Evolutionary conservation across 192 early-diverging fungal species (phyloP), one percentile per base, ranked within the genome.

Genomic region (Globomyces pollinis-pini): DNA sequence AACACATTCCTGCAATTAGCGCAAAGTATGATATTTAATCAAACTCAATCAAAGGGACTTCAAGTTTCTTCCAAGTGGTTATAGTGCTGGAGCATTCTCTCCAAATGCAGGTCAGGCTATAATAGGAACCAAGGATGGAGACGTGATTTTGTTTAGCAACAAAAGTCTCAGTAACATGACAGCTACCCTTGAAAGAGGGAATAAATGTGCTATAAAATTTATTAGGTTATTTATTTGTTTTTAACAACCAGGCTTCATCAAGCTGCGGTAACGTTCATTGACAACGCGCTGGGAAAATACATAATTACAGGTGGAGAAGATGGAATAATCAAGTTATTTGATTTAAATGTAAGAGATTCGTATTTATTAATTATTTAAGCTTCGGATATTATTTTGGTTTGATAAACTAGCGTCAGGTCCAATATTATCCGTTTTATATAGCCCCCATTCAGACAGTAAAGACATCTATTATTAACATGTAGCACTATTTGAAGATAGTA

Each of bases 221-320:
- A 68, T 81, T 64, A 70, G 63, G 77, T 74, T 49, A 20, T 47
- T 39, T 38, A n/a, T 50, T 26, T n/a, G 32, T 12, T 2, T n/a
- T 13, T 5, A 79, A n/a, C n/a, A n/a, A n/a, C n/a, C n/a, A n/a
- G 77, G 45, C 44, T 80, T 44, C 79, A 81, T 56, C 71, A 44
- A 49, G 44, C 61, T 6, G 41, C 66, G 9, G 78, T 83, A 47
- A 77, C 71, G 34, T 44, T 61, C 23, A 9, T 78, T 4, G 59
- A 62, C 9, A 28, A 61, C 4, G 59, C 72, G n/a, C 50, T 54
- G 3, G 45, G 62, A 34, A 73, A 71, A 60, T 83, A 72, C 49
- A 35, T 83, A 9, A 62, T 81, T 4, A 74, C 80, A 13, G 80
- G 80, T 18, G 78, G 72, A 5, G 76, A 78, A 50, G 75, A 78